Evolutionary conservation across 768 basidiomycete species (phyloP), one percentile per base, ranked within the genome.

Genomic region (Pleurotus ostreatus): DNA sequence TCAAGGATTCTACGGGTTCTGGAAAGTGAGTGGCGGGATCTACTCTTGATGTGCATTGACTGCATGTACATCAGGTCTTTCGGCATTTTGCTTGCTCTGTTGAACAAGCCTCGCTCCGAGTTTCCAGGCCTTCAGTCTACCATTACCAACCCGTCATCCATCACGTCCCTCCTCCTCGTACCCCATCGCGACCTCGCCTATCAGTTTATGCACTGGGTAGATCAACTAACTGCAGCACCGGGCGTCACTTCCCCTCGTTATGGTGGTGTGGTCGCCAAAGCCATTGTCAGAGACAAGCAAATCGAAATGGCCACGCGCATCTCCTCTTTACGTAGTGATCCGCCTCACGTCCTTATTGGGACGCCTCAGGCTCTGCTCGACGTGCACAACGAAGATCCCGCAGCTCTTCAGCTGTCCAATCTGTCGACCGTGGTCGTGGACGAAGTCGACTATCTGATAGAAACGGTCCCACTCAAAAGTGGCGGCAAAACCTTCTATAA

Each of bases 371-470:
- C 86, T 4, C 59, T 88, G 4, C 63, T 82, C 61, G 88, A 88
- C 47, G 72, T 84, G 25, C 72, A 80, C 22, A 67, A 76, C 40
- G 63, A 67, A 53, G 77, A 82, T 46, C 62, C 74, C 1, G 62
- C 70, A 16, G 75, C 71, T 12, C 66, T 89, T 16, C 73, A 75
- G 53, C 58, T 88, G 47, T 61, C 67, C 5, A 69, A 68, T 48
- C 68, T 88, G 51, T 78, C 78, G 12, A 79, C 78, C 1, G 76
- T 92, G 46, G 83, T 84, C 37, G 82, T 91, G 55, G 89, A 92
- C 60, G 89, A 92, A 65, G 85, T 82, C 46, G 90, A 92, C 63
- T 86, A 84, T 66, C 71, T 91, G 40, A 73, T 92, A 54, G 81
- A 80, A 57, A 79, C 76, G 2, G 69, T 78, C 4, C 79, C 85